phyloP scores from a whole-genome alignment of 345 rosid genomes.

The Aethionema arabicum region DNA sequence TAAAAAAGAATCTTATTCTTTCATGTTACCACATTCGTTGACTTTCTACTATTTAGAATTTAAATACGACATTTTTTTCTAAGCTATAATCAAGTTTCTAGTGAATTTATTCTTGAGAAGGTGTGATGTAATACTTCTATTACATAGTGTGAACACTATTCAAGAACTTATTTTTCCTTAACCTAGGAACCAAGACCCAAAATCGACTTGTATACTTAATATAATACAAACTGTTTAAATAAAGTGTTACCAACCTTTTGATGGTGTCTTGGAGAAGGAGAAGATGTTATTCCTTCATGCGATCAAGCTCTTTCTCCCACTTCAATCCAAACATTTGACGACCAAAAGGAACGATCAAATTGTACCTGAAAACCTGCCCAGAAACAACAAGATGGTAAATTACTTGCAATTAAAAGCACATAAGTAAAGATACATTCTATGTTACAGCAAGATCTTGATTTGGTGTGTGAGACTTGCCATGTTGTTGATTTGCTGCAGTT shows the following conservation, averaged over 20 bases:
- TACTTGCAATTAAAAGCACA: not conserved
- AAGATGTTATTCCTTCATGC: conserved; percentile 46
- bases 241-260: conserved; percentile 28
- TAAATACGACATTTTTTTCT: too few species aligned
- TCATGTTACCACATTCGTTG: conserved; percentile 25
- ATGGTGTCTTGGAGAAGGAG: not conserved
- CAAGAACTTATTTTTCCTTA: conserved; percentile 12
- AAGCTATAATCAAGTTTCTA: conserved; percentile 16
- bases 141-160: not conserved
- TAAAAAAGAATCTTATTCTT: conserved; percentile 16
- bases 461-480: conserved; percentile 46
- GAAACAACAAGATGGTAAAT: not conserved
- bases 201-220: conserved; percentile 24
- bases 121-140: conserved; percentile 23
- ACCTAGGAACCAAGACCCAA: conserved; percentile 18
- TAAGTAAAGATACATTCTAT: not conserved
- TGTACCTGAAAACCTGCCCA: conserved; percentile 75
- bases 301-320: conserved; percentile 82
- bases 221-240: conserved; percentile 16
- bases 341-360: conserved; percentile 81
- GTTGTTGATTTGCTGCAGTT: conserved; percentile 64
- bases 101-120: not conserved
- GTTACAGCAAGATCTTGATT: conserved; percentile 3
- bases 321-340: conserved; percentile 87
- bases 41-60: conserved; percentile 19